phyloP scores from a whole-genome alignment of 2,329 filamentous ascomycete species.

The Colletotrichum filicis region DNA sequence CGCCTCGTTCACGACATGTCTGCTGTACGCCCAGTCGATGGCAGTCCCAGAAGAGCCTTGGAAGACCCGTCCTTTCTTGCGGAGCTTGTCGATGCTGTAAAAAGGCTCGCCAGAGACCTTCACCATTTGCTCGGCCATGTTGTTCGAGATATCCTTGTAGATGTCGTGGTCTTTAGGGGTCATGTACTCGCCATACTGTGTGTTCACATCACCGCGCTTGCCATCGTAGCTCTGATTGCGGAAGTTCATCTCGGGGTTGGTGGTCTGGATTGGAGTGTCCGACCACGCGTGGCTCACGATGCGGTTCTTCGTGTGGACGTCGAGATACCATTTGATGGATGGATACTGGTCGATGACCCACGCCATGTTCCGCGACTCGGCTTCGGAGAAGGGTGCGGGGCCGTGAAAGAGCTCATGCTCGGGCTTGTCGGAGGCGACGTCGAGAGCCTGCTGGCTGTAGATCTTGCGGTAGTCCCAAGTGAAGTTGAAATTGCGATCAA shows the following conservation, averaged over 20 bases:
- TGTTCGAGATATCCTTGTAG: slow-evolving; percentile 43
- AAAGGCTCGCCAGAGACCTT: slow-evolving; percentile 47
- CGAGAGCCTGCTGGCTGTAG: slow-evolving; percentile 50
- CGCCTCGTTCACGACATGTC: slow-evolving; percentile 49
- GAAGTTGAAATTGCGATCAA: slow-evolving; percentile 69
- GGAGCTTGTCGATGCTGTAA: slow-evolving; percentile 49
- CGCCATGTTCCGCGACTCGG: slow-evolving; percentile 64
- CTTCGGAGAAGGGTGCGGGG: slow-evolving; percentile 61
- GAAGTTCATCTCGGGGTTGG: slow-evolving; percentile 59
- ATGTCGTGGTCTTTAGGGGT: slow-evolving; percentile 44
- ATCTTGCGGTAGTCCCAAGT: slow-evolving; percentile 62
- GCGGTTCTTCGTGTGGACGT: slow-evolving; percentile 65
- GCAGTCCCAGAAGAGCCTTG: slow-evolving; percentile 47
- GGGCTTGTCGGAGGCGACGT: slow-evolving; percentile 46
- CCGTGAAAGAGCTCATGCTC: slow-evolving; percentile 62
- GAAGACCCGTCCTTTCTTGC: slow-evolving; percentile 48
- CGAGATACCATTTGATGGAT: slow-evolving; percentile 65
- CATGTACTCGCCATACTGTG: slow-evolving; percentile 58
- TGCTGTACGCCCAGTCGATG: slow-evolving; percentile 58
- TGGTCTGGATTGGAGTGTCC: slow-evolving; percentile 63
- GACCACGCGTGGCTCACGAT: slow-evolving; percentile 64
- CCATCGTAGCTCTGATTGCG: slow-evolving; percentile 61
- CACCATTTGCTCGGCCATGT: slow-evolving; percentile 51
- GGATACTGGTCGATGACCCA: slow-evolving; percentile 61
- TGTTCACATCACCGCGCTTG: slow-evolving; percentile 56